phyloP scores from a whole-genome alignment of 306 rosid species.

The Potentilla sterilis region DNA sequence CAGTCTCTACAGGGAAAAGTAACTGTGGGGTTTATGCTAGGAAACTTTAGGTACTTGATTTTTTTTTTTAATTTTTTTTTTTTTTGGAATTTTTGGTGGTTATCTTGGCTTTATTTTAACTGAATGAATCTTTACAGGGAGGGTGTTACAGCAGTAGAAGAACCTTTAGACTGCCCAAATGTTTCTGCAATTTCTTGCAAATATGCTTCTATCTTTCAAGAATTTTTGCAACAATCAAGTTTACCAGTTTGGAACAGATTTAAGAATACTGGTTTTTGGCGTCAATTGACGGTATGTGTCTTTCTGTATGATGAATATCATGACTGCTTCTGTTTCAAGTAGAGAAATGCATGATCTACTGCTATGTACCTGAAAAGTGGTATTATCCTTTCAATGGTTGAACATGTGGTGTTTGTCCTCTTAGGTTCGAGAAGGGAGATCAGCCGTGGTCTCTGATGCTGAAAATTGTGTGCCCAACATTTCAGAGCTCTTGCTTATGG shows the following conservation, averaged over 20 bases:
- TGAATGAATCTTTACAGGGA: slow-evolving; percentile 60
- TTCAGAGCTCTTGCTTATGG: slow-evolving; percentile 87
- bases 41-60: slow-evolving; percentile 78
- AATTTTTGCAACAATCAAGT: slow-evolving; percentile 68
- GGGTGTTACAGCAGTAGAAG: slow-evolving; percentile 96
- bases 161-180: slow-evolving; percentile 84
- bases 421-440: slow-evolving; percentile 92
- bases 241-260: slow-evolving; percentile 93
- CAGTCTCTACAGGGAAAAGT: slow-evolving; percentile 69
- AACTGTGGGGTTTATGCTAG: slow-evolving; percentile 95
- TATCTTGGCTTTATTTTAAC: slow-evolving; percentile 21
- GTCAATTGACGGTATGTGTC: slow-evolving; percentile 76
- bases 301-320: slow-evolving; percentile 7
- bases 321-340: slow-evolving; percentile 19
- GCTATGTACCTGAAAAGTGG: not conserved
- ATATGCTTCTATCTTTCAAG: slow-evolving; percentile 83
- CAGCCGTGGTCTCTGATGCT: slow-evolving; percentile 42
- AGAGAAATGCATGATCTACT: not conserved
- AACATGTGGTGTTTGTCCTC: slow-evolving; percentile 10
- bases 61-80: slow-evolving; percentile 17
- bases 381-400: slow-evolving; percentile 8
- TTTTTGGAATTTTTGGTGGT: slow-evolving; percentile 6
- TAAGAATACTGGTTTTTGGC: slow-evolving; percentile 92
- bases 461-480: slow-evolving; percentile 47
- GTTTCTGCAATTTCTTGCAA: slow-evolving; percentile 69